Base-by-base conservation (phyloP, 1,284 basidiomycete genomes). In the Schizophyllum amplum region DNA sequence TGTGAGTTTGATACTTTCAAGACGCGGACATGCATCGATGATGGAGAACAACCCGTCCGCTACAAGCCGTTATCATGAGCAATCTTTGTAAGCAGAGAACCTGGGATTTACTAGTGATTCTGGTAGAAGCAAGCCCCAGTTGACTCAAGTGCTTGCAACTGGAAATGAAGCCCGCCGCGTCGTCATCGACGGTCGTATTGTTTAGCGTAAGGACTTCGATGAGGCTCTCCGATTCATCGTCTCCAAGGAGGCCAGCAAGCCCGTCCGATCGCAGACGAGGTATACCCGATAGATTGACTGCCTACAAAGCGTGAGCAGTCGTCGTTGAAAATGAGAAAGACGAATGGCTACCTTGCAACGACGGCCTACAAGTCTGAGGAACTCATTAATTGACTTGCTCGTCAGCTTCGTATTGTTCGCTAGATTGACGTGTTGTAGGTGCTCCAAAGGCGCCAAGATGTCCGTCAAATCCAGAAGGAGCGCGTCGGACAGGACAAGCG, bases 141-240 rank as follows among this genome's bases (percentile, higher is more conserved):
- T 69, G 72, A 26, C 68, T 67, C 23, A 88, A 72, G 4, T 67
- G 62, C 1, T 65, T 60, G 64, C 86, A 88, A 25, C 73, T 68
- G 5, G 81, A 72, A 46, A 88, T 74, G 62, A 72, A 86, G 1
- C 69, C 69, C 0, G 77, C 74, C 3, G 78, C 78, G 2, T 73
- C 72, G 58, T 87, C 85, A 54, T 82, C 82, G 25, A 88, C 74
- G 3, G 72, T 67, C 0, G 86, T 87, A 59, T 84, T 81, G 61
- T 81, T 85, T 23, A 88, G 68, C n/a, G 75, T 71, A 4, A 88
- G 71, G 4, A 71, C 73, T 59, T 78, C 72, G 4, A 86, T 64
- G 0, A 80, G 70, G 6, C 66, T 60, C 2, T 59, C 67, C 17
- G 73, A 66, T 23, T 67, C 63, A 5, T 47, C 56, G 50, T 51